These are phyloP conservation scores for Microthlaspi erraticum DNA, from an alignment of 345 rosid genomes.

Conservation along the genomic window DNA sequence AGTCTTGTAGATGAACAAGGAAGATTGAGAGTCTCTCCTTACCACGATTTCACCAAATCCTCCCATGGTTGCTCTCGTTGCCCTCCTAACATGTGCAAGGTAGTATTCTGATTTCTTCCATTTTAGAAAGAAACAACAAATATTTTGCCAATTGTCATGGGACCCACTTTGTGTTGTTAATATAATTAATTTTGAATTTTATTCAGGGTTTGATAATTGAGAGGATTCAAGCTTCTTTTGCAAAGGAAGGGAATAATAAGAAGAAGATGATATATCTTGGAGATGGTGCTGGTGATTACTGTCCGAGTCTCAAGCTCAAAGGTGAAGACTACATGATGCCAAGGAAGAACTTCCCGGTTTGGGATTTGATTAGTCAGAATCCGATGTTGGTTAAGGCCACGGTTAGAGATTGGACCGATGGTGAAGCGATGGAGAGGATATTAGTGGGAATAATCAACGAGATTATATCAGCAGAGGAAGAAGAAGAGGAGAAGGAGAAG, in stretches of 20 bases:
- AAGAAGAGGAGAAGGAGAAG: constrained; percentile 6
- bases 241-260: constrained; percentile 52
- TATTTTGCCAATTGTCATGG: constrained; percentile 3
- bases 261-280: constrained; percentile 74
- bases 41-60: constrained; percentile 61
- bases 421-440: constrained; percentile 54
- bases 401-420: constrained; percentile 76
- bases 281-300: constrained; percentile 85
- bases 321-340: constrained; percentile 74
- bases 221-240: constrained; percentile 61
- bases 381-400: constrained; percentile 63
- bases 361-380: constrained; percentile 70
- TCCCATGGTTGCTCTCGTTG: constrained; percentile 73
- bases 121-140: too few species aligned
- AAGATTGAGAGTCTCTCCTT: constrained; percentile 60
- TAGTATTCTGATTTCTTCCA: constrained; percentile 23
- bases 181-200: not conserved
- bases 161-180: too few species aligned
- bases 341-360: constrained; percentile 76
- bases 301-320: constrained; percentile 71
- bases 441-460: constrained; percentile 30
- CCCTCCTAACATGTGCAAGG: constrained; percentile 99
- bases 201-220: constrained; percentile 60
- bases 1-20: constrained; percentile 64
- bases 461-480: constrained; percentile 8